Conservation (phyloP, 306 rosid species). For the Fragaria vesca region DNA sequence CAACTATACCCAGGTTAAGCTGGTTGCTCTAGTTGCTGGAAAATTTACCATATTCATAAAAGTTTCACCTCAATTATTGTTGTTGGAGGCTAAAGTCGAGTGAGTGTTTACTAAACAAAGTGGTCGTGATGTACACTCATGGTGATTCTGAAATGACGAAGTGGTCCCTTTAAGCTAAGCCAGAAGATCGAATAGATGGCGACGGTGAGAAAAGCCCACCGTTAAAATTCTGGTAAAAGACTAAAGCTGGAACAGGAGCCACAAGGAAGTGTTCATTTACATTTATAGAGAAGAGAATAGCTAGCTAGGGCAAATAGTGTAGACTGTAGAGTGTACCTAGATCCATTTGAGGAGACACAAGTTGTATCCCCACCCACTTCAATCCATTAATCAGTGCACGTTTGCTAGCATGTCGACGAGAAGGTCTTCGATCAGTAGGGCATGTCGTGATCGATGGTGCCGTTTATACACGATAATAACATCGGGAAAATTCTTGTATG, state of each 20-base stretch:
- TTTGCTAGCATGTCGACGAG: background rate
- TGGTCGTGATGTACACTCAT: conserved; percentile 1
- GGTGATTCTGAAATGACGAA: background rate
- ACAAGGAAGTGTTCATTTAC: background rate
- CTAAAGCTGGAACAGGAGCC: background rate
- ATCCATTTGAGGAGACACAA: background rate
- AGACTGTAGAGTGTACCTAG: background rate
- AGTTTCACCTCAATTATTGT: conserved; percentile 45
- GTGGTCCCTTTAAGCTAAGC: background rate
- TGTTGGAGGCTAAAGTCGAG: conserved; percentile 37
- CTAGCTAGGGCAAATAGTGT: background rate
- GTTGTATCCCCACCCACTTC: background rate
- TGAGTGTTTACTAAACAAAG: conserved; percentile 20
- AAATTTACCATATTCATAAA: conserved; percentile 16
- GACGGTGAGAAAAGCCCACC: background rate
- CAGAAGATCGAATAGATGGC: background rate
- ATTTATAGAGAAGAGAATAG: background rate
- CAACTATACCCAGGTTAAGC: background rate
- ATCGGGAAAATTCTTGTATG: too few relatives aligned
- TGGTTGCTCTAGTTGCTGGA: background rate
- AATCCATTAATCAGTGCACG: too few relatives aligned
- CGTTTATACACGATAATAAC: too few relatives aligned
- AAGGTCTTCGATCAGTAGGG: background rate
- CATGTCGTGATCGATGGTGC: background rate
- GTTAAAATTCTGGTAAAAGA: background rate